Percentiles rank a stretch among this genome's conserved stretches.
phyloP scores from a whole-genome alignment of 129 eudicot species.

The Flaveria trinervia region DNA sequence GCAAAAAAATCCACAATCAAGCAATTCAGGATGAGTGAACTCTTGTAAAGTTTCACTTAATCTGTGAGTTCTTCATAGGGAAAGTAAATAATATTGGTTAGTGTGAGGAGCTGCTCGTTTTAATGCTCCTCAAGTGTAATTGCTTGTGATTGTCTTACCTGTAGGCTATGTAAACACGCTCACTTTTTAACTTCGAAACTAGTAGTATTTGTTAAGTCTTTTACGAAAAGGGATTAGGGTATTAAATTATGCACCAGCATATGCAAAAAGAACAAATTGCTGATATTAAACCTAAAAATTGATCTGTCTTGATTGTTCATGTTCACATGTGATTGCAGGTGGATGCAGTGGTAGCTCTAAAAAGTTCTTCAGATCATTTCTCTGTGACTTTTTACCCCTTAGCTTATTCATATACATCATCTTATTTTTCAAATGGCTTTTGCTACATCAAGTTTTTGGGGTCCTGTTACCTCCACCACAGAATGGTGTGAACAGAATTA shows the following conservation, averaged over 20 bases:
- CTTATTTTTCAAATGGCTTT: constrained; percentile 45
- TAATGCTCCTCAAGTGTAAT: neutral
- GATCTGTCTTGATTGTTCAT: neutral
- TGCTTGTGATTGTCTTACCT: neutral
- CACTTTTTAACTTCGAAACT: neutral
- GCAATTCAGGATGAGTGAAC: no score
- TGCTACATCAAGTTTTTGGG: constrained; percentile 73
- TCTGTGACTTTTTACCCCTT: neutral
- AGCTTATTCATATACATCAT: no score
- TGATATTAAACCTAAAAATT: neutral
- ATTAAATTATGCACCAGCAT: neutral
- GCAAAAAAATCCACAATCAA: neutral
- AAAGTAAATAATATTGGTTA: neutral
- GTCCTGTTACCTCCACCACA: constrained; percentile 65
- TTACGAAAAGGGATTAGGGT: neutral
- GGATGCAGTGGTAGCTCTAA: neutral
- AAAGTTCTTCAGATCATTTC: neutral
- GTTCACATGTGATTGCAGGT: constrained; percentile 13
- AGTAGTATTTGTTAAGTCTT: constrained; percentile 7
- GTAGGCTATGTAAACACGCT: neutral
- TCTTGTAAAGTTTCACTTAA: neutral
- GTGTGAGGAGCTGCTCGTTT: neutral
- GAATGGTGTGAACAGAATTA: constrained; percentile 71
- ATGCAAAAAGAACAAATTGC: neutral
- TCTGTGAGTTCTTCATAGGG: neutral